Percentiles rank a stretch among this genome's conserved stretches.
Evolutionary conservation across 345 rosid species (phyloP).

Genomic region (Eucalyptus microcorys): DNA sequence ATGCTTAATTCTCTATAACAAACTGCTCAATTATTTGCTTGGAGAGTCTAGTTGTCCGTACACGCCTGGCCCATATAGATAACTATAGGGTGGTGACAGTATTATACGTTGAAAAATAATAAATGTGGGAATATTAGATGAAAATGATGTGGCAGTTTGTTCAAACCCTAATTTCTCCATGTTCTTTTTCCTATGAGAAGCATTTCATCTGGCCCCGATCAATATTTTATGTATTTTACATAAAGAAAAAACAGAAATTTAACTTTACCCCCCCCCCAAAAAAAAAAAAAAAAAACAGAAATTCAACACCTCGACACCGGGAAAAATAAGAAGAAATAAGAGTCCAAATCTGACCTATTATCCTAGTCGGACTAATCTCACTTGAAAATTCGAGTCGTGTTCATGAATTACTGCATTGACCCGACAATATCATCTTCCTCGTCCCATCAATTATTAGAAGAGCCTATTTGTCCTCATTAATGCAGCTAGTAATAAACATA

Average conservation of each 20-base stretch:
- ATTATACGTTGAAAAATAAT: background rate
- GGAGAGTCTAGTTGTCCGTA: background rate
- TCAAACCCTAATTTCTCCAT: background rate
- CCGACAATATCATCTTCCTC: background rate
- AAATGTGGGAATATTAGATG: background rate
- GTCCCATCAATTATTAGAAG: background rate
- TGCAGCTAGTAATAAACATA: background rate
- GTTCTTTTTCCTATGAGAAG: background rate
- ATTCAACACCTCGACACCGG: background rate
- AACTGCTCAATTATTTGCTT: background rate
- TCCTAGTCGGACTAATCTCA: background rate
- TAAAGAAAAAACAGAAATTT: background rate
- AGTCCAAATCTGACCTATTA: background rate
- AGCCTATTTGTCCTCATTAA: background rate
- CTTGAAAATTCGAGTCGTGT: background rate
- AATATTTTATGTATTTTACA: background rate
- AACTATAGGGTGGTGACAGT: background rate
- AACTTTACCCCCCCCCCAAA: too few relatives aligned
- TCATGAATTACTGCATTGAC: background rate
- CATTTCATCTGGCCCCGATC: background rate
- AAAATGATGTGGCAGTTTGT: background rate
- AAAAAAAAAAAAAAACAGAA: background rate
- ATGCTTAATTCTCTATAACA: background rate
- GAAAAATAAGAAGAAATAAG: background rate
- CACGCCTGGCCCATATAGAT: background rate